phyloP scores from a whole-genome alignment of 1,284 basidiomycete genomes.

The Tilletia setariae region DNA sequence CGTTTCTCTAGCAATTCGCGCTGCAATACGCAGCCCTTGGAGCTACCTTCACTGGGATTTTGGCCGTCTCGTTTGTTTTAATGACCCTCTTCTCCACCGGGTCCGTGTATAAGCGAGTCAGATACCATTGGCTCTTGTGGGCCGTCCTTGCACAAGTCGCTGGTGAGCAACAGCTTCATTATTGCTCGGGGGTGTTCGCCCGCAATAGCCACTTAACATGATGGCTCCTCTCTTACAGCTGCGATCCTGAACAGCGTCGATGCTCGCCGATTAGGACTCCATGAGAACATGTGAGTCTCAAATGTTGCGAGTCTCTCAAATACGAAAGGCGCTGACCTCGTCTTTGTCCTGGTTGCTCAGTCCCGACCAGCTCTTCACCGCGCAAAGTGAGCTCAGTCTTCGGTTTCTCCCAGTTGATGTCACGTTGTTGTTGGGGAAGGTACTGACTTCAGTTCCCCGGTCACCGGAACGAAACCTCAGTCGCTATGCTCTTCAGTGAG shows the following conservation, averaged over 20 bases:
- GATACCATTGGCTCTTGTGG: not conserved
- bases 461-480: no score
- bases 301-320: no score
- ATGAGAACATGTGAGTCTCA: conserved; percentile 2
- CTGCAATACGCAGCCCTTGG: conserved; percentile 3
- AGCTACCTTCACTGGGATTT: not conserved
- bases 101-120: not conserved
- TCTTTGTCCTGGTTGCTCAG: no score
- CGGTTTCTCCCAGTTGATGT: no score
- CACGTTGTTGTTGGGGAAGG: no score
- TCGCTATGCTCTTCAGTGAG: conserved; percentile 11
- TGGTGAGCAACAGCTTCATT: no score
- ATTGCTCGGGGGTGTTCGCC: no score
- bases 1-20: not conserved
- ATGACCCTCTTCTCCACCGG: conserved; percentile 1
- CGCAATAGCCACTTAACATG: no score
- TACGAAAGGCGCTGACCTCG: no score
- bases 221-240: no score
- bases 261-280: not conserved
- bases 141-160: not conserved
- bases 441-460: no score
- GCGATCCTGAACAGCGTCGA: conserved; percentile 7
- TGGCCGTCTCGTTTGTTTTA: not conserved
- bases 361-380: not conserved
- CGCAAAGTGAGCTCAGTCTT: no score